phyloP scores from a whole-genome alignment of 495 filamentous ascomycete species.

The Neurospora sp. region DNA sequence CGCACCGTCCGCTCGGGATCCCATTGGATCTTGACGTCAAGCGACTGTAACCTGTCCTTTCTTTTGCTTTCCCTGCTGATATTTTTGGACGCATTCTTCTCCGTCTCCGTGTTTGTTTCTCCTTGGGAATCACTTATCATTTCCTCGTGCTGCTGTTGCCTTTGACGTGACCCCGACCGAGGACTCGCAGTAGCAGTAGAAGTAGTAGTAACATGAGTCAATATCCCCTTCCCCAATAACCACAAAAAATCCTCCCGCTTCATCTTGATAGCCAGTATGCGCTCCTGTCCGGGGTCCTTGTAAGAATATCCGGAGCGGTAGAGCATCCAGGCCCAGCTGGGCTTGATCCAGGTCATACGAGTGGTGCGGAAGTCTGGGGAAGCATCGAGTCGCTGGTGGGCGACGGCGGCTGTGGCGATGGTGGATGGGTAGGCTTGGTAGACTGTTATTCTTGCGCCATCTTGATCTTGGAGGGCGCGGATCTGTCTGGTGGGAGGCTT shows the following conservation, averaged over 20 bases:
- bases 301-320: slow-evolving; percentile 47
- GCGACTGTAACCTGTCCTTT: slow-evolving; percentile 15
- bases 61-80: neutral
- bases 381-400: slow-evolving; percentile 39
- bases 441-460: slow-evolving; percentile 37
- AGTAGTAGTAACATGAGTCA: slow-evolving; percentile 6
- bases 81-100: neutral
- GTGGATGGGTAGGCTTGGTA: slow-evolving; percentile 50
- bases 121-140: neutral
- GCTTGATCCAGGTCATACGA: slow-evolving; percentile 63
- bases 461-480: slow-evolving; percentile 32
- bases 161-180: neutral
- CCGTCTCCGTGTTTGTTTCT: neutral
- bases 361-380: slow-evolving; percentile 40
- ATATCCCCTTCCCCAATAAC: slow-evolving; percentile 24
- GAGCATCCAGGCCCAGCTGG: slow-evolving; percentile 57
- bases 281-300: slow-evolving; percentile 39
- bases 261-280: slow-evolving; percentile 46
- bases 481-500: slow-evolving; percentile 34
- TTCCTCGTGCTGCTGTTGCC: neutral
- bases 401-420: slow-evolving; percentile 47
- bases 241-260: slow-evolving; percentile 32
- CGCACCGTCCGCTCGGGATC: slow-evolving; percentile 45
- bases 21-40: slow-evolving; percentile 49
- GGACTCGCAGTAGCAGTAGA: neutral